Base-by-base conservation (phyloP, 2,329 filamentous ascomycete species). In the Ceratocystis alfenasii region DNA sequence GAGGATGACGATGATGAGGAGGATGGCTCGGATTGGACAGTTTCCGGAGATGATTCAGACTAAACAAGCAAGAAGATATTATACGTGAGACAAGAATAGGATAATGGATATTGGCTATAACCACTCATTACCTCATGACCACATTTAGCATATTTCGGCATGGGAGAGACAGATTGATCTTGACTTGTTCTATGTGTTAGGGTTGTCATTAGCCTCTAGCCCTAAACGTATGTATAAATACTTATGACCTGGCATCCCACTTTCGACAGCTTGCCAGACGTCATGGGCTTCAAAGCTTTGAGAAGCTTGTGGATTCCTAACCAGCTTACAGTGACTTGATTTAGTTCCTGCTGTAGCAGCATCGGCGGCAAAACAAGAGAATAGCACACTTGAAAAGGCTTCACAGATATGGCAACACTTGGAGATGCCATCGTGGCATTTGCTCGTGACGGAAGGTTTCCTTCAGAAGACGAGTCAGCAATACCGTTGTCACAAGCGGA, bases 1-100 rank as follows among this genome's bases (percentile, higher is more conserved):
- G 78, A 78, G 0, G 79, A 81, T 0, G 79, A 80, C 0, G 81
- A 83, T 2, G 77, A 76, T 1, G 75, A 75, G 1, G 76, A 77
- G n/a, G 62, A 67, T 68, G 72, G 75, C n/a, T 64, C 62, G 4
- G 65, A 67, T 20, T 62, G 62, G 62, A 57, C 45, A 15, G 28
- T 20, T 8, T 67, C 64, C 2, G 67, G 67, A 7, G 62, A 66
- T 33, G 67, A 68, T 53, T 64, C 50, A 7, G 15, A 17, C 30
- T 66, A 59, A 60, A 41, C 3, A 28, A 22, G 33, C 3, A 36
- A 33, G 15, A 15, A 64, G 22, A 36, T 44, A 3, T 25, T 20
- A 45, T 17, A 17, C 33, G 4, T 17, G 7, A 5, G 25, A 57
- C 30, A 28, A 64, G 36, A 64, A 25, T 53, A 30, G 20, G 36